Conservation (phyloP, 192 early-diverging fungal genomes). For the Podila epigama region DNA sequence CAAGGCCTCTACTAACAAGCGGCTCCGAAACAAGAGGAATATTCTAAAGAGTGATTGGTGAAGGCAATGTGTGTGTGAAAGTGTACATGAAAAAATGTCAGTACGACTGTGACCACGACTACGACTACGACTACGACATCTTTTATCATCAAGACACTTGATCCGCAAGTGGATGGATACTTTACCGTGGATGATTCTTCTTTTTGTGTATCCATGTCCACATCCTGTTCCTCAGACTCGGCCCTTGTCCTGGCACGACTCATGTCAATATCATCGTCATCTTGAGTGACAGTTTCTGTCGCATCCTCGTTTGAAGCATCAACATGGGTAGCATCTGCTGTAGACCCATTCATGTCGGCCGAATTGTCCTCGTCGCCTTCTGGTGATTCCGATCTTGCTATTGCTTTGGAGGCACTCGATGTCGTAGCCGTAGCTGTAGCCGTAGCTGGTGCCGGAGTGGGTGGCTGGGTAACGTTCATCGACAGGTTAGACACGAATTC, state of each 20-base stretch:
- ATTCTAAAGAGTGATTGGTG: slow-evolving; percentile 4
- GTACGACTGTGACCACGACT: no score
- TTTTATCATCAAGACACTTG: no score
- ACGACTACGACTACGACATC: no score
- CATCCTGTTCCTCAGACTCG: slow-evolving; percentile 28
- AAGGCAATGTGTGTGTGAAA: neutral
- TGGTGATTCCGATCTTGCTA: slow-evolving; percentile 15
- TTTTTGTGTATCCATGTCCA: slow-evolving; percentile 21
- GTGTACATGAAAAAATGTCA: neutral
- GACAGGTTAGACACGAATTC: slow-evolving; percentile 80
- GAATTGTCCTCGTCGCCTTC: neutral
- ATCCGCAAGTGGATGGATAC: neutral
- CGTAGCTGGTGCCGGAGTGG: slow-evolving; percentile 14
- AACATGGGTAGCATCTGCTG: slow-evolving; percentile 27
- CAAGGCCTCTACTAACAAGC: slow-evolving; percentile 79
- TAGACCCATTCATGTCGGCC: neutral
- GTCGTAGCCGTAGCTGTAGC: slow-evolving; percentile 49
- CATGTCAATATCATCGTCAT: slow-evolving; percentile 4
- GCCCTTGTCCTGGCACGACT: slow-evolving; percentile 10
- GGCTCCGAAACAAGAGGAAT: slow-evolving; percentile 73
- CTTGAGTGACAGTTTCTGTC: slow-evolving; percentile 7
- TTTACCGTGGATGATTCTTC: slow-evolving; percentile 35
- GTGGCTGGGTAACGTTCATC: neutral
- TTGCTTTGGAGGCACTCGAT: slow-evolving; percentile 36
- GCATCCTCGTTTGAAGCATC: slow-evolving; percentile 34